Conservation (phyloP, 768 basidiomycete species). For the Boletus eberwhitei region DNA sequence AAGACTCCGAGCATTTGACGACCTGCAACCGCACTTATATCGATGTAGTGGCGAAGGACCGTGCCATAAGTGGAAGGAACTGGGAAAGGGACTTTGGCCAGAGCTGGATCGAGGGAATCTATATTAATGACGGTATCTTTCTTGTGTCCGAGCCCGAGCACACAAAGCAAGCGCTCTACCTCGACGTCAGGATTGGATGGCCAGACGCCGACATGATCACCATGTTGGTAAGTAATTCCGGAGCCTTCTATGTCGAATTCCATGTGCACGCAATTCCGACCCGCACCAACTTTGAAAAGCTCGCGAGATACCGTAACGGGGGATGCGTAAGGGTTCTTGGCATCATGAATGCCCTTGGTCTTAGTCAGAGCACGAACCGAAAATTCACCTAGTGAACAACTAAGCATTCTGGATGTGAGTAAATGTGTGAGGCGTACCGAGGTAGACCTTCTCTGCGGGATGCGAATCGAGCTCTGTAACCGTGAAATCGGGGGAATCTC, state of each 20-base stretch:
- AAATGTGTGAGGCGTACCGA: conserved; percentile 52
- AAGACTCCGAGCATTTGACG: conserved; percentile 89
- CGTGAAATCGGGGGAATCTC: conserved; percentile 90
- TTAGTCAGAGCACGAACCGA: conserved; percentile 91
- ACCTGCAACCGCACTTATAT: conserved; percentile 91
- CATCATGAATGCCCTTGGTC: conserved; percentile 95
- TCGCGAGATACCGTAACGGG: conserved; percentile 76
- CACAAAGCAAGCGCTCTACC: conserved; percentile 82
- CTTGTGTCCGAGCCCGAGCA: conserved; percentile 81
- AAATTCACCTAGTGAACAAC: conserved; percentile 65
- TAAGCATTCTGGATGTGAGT: neutral
- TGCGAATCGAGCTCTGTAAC: conserved; percentile 79
- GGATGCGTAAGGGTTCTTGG: conserved; percentile 94
- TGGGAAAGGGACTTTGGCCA: conserved; percentile 98
- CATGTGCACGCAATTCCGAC: conserved; percentile 91
- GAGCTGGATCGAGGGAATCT: conserved; percentile 94
- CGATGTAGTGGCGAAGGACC: conserved; percentile 94
- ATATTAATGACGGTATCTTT: conserved; percentile 84
- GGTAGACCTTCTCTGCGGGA: conserved; percentile 86
- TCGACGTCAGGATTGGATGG: conserved; percentile 91
- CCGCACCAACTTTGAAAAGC: conserved; percentile 69
- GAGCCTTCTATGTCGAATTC: conserved; percentile 94
- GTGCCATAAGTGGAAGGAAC: conserved; percentile 92
- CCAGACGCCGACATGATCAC: conserved; percentile 98
- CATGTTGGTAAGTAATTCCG: conserved; percentile 97